Conservation (phyloP, 2,329 filamentous ascomycete genomes). For the Colletotrichum coccodes region DNA sequence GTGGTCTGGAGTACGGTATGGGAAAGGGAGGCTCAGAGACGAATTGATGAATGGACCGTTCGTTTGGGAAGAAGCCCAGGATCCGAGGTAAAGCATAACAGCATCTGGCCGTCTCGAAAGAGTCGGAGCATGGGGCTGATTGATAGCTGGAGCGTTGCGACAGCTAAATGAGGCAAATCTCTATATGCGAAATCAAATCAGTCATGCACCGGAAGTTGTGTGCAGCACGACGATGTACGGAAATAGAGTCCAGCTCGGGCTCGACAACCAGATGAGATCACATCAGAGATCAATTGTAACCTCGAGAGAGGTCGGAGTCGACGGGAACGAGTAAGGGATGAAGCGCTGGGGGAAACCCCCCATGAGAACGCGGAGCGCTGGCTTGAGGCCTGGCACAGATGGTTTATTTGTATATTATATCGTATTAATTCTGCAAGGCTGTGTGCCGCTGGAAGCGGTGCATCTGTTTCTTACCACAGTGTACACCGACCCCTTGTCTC, state of each 20-base stretch:
- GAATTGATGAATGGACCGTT: conserved; percentile 30
- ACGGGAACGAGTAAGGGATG: neutral
- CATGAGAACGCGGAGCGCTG: neutral
- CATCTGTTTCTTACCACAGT: conserved; percentile 23
- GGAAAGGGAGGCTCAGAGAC: conserved; percentile 18
- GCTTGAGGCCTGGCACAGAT: conserved; percentile 23
- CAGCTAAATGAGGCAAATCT: conserved; percentile 22
- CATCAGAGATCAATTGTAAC: neutral
- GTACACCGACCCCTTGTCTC: too few relatives aligned
- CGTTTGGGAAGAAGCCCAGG: conserved; percentile 9
- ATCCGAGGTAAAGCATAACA: neutral
- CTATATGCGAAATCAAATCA: conserved; percentile 13
- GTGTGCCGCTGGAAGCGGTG: conserved; percentile 23
- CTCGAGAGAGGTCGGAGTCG: neutral
- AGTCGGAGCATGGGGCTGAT: neutral
- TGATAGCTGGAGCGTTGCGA: conserved; percentile 2
- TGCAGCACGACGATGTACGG: conserved; percentile 2
- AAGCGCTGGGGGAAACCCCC: neutral
- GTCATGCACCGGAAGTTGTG: conserved; percentile 1
- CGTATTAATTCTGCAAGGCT: conserved; percentile 28
- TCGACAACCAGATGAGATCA: neutral
- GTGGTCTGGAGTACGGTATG: conserved; percentile 21
- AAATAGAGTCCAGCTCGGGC: neutral
- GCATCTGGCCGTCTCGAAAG: conserved; percentile 1
- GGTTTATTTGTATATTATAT: conserved; percentile 21